These are phyloP conservation scores for Amoebophrya sp. DNA, from an alignment of 169 alveolate genomes.

Conservation along the genomic window DNA sequence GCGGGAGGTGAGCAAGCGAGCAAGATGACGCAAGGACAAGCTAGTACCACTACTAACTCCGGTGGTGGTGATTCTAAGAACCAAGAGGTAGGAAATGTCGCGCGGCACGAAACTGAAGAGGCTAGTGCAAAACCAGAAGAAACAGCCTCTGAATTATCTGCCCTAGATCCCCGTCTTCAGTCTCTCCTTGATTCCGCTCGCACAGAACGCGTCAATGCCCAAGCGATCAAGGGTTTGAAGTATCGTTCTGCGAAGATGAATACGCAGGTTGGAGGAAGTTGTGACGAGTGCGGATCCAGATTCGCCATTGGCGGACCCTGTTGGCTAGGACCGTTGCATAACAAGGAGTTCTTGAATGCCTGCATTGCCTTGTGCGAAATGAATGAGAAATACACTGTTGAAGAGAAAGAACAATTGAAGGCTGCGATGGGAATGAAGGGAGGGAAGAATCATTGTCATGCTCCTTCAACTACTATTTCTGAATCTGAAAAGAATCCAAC, in stretches of 20 bases:
- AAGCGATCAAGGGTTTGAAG: neutral
- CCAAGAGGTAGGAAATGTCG: too few species aligned
- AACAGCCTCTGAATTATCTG: too few species aligned
- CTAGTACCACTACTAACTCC: too few species aligned
- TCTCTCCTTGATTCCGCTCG: too few species aligned
- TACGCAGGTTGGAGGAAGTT: constrained; percentile 33
- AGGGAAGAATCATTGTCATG: too few species aligned
- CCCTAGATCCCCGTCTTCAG: too few species aligned
- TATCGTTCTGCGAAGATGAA: constrained; percentile 39
- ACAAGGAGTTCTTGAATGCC: constrained; percentile 48
- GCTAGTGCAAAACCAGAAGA: too few species aligned
- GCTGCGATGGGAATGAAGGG: neutral
- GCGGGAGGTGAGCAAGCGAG: too few species aligned
- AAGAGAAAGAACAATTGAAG: neutral
- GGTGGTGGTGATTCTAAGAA: too few species aligned
- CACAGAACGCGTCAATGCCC: too few species aligned
- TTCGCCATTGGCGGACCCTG: constrained; percentile 60
- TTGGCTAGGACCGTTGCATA: constrained; percentile 59
- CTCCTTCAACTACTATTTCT: neutral
- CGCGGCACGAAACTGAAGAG: too few species aligned
- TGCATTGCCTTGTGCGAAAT: neutral
- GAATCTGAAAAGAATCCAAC: neutral
- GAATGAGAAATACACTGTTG: neutral
- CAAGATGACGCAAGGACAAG: too few species aligned
- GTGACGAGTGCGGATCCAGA: constrained; percentile 48